phyloP scores from a whole-genome alignment of 257 asterid species.

The Ehretia macrophylla region DNA sequence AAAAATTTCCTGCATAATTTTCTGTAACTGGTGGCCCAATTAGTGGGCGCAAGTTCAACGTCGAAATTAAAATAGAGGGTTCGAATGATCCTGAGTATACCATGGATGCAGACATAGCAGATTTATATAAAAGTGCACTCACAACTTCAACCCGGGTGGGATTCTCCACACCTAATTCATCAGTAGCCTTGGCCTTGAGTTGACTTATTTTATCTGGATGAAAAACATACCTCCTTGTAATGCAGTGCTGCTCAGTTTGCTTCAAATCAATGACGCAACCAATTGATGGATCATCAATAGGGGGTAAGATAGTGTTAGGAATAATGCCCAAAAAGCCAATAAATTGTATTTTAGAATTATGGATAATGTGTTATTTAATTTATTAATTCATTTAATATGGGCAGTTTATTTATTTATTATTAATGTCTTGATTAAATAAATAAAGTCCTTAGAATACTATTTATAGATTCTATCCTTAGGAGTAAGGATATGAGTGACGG shows the following conservation, averaged over 20 bases:
- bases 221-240: not conserved
- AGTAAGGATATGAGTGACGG: too few relatives aligned
- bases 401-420: too few relatives aligned
- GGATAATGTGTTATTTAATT: too few relatives aligned
- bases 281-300: not conserved
- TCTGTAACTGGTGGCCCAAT: conserved; percentile 2
- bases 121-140: conserved; percentile 8
- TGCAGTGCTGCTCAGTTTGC: not conserved
- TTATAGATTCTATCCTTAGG: too few relatives aligned
- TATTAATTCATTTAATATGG: too few relatives aligned
- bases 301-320: too few relatives aligned
- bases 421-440: too few relatives aligned
- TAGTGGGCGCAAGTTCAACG: conserved; percentile 6
- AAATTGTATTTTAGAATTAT: too few relatives aligned
- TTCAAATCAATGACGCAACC: not conserved
- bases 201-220: not conserved
- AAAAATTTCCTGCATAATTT: conserved; percentile 6
- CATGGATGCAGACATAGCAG: conserved; percentile 2
- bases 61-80: conserved; percentile 2
- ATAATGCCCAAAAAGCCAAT: too few relatives aligned
- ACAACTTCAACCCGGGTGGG: conserved; percentile 10
- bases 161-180: not conserved
- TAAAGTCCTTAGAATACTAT: too few relatives aligned
- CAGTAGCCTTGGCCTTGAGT: not conserved
- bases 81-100: not conserved